Percentiles rank a stretch among this genome's conserved stretches.
Evolutionary conservation across 2,329 filamentous ascomycete species (phyloP).

Genomic region (Verticillium albo-atrum): DNA sequence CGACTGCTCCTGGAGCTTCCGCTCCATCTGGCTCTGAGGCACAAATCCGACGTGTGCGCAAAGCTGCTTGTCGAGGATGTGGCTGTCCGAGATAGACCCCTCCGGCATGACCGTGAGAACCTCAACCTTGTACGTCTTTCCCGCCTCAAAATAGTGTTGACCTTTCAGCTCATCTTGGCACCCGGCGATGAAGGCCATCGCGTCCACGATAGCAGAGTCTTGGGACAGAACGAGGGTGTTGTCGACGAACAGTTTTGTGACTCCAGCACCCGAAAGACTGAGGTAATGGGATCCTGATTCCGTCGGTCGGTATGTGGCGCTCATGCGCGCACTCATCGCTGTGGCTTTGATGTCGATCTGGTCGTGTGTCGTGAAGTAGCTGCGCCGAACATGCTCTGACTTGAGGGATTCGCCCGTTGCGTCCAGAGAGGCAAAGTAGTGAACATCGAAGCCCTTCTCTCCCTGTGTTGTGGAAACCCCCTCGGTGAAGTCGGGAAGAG

Average conservation of each 20-base stretch:
- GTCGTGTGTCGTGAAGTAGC: neutral
- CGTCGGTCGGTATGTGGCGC: constrained; percentile 13
- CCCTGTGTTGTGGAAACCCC: neutral
- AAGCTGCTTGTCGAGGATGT: neutral
- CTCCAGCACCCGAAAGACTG: constrained; percentile 38
- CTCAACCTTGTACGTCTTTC: constrained; percentile 46
- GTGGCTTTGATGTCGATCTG: neutral
- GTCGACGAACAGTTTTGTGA: constrained; percentile 58
- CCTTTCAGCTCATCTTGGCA: constrained; percentile 41
- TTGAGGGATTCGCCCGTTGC: neutral
- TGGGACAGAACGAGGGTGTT: constrained; percentile 30
- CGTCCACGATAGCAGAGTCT: constrained; percentile 39
- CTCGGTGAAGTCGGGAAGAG: constrained; percentile 29
- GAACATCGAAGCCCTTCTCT: constrained; percentile 21
- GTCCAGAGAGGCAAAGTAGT: neutral
- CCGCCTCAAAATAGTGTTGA: constrained; percentile 17
- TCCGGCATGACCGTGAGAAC: constrained; percentile 42
- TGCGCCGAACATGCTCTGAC: neutral
- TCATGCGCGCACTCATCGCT: neutral
- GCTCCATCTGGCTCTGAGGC: constrained; percentile 11
- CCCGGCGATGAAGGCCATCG: constrained; percentile 60
- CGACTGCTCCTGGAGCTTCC: constrained; percentile 38
- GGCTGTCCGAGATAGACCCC: constrained; percentile 10
- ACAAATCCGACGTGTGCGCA: constrained; percentile 18
- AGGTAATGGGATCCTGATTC: constrained; percentile 23